phyloP scores from a whole-genome alignment of 169 alveolate genomes.

The Plasmodium malariae region DNA sequence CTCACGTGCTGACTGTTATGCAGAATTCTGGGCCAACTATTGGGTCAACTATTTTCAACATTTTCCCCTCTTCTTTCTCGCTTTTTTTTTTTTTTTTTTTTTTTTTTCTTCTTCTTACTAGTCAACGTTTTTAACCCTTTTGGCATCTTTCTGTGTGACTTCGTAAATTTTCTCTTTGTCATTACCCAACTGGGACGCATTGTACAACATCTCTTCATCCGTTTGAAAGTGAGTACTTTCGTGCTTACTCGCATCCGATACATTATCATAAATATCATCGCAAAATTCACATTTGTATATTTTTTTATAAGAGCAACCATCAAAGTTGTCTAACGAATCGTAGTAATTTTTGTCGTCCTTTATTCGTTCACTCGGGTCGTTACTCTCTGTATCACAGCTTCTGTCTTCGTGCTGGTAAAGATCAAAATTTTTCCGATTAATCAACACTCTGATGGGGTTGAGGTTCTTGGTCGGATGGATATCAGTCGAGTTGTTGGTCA shows the following conservation, averaged over 20 bases:
- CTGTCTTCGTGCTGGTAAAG: background rate
- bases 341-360: constrained; percentile 50
- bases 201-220: constrained; percentile 44
- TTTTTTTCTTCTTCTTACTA: constrained; percentile 24
- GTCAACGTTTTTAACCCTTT: constrained; percentile 9
- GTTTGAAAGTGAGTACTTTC: constrained; percentile 60
- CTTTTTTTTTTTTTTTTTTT: background rate
- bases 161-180: constrained; percentile 20
- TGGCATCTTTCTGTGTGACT: background rate
- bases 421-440: constrained; percentile 36
- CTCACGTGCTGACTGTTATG: too few relatives aligned
- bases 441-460: constrained; percentile 27
- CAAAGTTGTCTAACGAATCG: constrained; percentile 55
- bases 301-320: constrained; percentile 70
- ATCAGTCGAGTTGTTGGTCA: background rate
- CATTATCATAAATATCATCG: constrained; percentile 43
- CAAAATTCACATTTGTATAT: constrained; percentile 73
- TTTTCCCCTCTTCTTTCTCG: background rate
- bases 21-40: too few relatives aligned
- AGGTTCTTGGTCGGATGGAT: background rate
- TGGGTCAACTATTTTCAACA: too few relatives aligned
- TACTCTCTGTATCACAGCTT: background rate
- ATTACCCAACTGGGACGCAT: background rate
- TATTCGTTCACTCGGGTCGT: background rate
- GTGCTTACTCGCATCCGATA: constrained; percentile 59